These are phyloP conservation scores for Begonia fuchsioides DNA, from an alignment of 306 rosid genomes.

Conservation along the genomic window DNA sequence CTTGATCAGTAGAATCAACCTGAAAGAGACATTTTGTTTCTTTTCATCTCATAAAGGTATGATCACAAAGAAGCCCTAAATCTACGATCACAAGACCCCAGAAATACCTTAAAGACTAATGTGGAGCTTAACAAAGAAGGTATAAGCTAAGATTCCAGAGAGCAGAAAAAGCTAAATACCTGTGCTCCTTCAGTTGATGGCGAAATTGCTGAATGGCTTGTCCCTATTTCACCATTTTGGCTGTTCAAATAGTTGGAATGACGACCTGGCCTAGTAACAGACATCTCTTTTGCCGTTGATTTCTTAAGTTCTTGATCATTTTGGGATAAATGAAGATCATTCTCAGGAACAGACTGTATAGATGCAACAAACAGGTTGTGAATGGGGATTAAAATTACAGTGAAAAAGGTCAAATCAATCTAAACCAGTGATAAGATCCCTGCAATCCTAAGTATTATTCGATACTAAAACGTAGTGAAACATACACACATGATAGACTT, in stretches of 20 bases:
- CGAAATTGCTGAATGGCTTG: constrained; percentile 33
- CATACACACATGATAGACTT: too few relatives aligned
- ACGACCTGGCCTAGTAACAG: constrained; percentile 57
- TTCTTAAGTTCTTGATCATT: constrained; percentile 42
- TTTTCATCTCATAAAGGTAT: too few relatives aligned
- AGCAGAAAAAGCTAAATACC: constrained; percentile 21
- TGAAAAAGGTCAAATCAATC: constrained; percentile 2
- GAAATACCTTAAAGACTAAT: too few relatives aligned
- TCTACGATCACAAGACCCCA: too few relatives aligned
- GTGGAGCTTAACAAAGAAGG: too few relatives aligned
- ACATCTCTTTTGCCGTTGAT: constrained; percentile 43
- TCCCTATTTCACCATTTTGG: constrained; percentile 38
- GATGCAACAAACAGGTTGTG: constrained; percentile 15
- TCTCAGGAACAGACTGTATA: constrained; percentile 35
- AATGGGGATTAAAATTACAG: background rate
- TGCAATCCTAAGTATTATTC: too few relatives aligned
- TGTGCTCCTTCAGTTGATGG: constrained; percentile 49
- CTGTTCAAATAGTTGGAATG: constrained; percentile 44
- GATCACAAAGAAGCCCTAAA: too few relatives aligned
- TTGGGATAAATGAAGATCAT: constrained; percentile 46
- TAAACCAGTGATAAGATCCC: too few relatives aligned
- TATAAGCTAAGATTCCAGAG: background rate
- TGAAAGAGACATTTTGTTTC: constrained; percentile 4
- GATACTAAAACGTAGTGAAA: too few relatives aligned
- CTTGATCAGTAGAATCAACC: constrained; percentile 51